Conservation (phyloP, 2,329 filamentous ascomycete species). For the Colletotrichum sp. region DNA sequence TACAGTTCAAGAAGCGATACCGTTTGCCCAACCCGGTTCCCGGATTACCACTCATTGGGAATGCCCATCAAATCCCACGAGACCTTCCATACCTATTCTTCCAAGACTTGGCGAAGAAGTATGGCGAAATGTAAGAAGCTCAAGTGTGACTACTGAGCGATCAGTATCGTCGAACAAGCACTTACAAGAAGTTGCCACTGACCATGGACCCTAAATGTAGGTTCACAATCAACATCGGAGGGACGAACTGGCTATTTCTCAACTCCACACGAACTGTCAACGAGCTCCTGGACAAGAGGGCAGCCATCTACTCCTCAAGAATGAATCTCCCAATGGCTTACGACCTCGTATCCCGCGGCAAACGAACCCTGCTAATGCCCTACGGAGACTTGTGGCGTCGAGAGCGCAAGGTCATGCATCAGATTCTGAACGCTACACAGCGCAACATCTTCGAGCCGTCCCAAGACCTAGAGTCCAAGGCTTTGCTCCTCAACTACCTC, state of each 20-base stretch:
- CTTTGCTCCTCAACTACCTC: neutral
- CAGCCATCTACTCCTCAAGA: neutral
- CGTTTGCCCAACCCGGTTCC: neutral
- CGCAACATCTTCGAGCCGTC: neutral
- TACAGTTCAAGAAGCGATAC: neutral
- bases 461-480: neutral
- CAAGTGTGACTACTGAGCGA: rapidly evolving
- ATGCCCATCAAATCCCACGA: neutral
- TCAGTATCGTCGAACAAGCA: neutral
- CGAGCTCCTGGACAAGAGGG: neutral
- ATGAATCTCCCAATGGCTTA: neutral
- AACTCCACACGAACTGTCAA: neutral
- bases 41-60: neutral
- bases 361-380: neutral
- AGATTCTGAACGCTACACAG: neutral
- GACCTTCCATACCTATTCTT: neutral
- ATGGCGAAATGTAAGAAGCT: neutral
- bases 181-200: rapidly evolving
- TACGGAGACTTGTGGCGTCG: neutral
- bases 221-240: neutral
- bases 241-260: neutral
- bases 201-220: neutral
- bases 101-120: neutral
- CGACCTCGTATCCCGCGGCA: neutral
- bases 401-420: neutral